Percentiles rank a stretch among this genome's conserved stretches.
These are phyloP conservation scores for Sphaerobolus stellatus DNA, from an alignment of 1,284 basidiomycete species.

Conservation along the genomic window DNA sequence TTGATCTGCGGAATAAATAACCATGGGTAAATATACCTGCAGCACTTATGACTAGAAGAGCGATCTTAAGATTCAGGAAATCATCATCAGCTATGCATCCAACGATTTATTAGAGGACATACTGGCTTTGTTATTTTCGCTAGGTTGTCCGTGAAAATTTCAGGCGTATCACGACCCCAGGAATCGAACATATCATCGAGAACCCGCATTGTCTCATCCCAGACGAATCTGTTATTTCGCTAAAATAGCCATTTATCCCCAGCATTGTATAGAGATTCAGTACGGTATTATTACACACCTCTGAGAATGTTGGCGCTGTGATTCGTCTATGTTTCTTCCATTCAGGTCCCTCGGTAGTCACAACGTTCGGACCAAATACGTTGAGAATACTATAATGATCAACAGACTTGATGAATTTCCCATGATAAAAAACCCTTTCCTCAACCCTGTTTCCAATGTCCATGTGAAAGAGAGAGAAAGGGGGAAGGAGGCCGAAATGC, in stretches of 20 bases:
- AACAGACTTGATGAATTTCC: too few species aligned
- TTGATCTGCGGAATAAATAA: not conserved
- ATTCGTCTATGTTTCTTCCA: slow-evolving; percentile 15
- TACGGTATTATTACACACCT: slow-evolving; percentile 30
- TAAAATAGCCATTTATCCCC: slow-evolving; percentile 25
- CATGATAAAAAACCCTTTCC: too few species aligned
- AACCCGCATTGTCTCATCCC: slow-evolving; percentile 50
- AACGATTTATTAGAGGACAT: too few species aligned
- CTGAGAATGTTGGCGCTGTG: slow-evolving; percentile 34
- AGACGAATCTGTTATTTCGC: slow-evolving; percentile 54
- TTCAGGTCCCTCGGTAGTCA: slow-evolving; percentile 13
- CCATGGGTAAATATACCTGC: slow-evolving; percentile 38
- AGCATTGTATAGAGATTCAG: not conserved
- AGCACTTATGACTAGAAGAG: slow-evolving; percentile 54
- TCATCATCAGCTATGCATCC: too few species aligned
- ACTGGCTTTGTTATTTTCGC: slow-evolving; percentile 52
- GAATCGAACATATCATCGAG: slow-evolving; percentile 42
- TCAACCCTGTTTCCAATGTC: too few species aligned
- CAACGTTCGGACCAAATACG: slow-evolving; percentile 37
- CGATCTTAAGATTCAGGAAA: too few species aligned
- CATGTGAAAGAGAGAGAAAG: too few species aligned
- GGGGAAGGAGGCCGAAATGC: too few species aligned
- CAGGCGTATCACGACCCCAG: slow-evolving; percentile 33
- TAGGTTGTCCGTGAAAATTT: slow-evolving; percentile 33
- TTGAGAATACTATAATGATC: too few species aligned